These are phyloP conservation scores for Sphenostylis stenocarpa DNA, from an alignment of 306 rosid genomes.

Conservation along the genomic window DNA sequence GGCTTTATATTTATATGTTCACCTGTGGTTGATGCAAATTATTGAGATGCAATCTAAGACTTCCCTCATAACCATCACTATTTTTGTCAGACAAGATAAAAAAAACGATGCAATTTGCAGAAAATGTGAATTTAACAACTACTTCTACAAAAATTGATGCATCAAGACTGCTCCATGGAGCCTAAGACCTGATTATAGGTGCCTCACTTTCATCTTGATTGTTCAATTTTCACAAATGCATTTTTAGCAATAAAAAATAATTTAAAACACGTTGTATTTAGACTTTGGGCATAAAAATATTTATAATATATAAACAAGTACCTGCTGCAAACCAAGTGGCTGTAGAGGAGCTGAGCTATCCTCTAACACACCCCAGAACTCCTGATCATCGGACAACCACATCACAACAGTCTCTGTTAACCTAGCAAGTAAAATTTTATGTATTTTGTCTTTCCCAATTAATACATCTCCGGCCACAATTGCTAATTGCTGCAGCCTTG, in stretches of 20 bases:
- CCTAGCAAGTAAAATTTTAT: constrained; percentile 94
- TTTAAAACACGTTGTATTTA: constrained; percentile 7
- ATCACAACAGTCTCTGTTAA: constrained; percentile 94
- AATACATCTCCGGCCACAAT: constrained; percentile 95
- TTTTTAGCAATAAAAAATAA: background rate
- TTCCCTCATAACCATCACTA: constrained; percentile 4
- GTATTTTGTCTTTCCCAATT: constrained; percentile 86
- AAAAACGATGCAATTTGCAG: constrained; percentile 14
- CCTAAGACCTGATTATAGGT: constrained; percentile 1
- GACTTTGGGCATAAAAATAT: constrained; percentile 8
- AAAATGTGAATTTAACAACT: background rate
- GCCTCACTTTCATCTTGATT: constrained; percentile 6
- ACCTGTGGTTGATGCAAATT: background rate
- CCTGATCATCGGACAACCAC: constrained; percentile 97
- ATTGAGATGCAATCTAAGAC: constrained; percentile 5
- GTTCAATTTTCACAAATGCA: constrained; percentile 18
- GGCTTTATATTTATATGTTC: background rate
- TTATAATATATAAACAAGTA: constrained; percentile 34
- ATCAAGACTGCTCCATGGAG: background rate
- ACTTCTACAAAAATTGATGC: constrained; percentile 5
- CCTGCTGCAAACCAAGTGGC: constrained; percentile 91
- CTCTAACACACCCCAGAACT: constrained; percentile 90
- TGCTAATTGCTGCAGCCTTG: constrained; percentile 88
- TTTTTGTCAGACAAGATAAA: background rate
- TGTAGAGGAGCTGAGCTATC: constrained; percentile 68